phyloP scores from a whole-genome alignment of 225 moss, liverwort and hornwort genomes.

The Climacium dendroides region DNA sequence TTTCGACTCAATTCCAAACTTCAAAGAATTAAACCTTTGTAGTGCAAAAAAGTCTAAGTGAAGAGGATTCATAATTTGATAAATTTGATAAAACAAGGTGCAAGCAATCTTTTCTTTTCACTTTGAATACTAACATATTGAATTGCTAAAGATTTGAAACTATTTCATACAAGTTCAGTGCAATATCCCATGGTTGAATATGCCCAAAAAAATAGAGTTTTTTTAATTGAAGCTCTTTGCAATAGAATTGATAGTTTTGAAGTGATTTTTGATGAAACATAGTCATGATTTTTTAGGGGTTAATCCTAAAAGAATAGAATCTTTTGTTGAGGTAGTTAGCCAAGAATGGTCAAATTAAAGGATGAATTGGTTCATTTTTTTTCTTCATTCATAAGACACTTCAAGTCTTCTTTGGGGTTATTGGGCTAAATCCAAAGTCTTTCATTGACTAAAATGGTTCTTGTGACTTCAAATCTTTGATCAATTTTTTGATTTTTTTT shows the following conservation, averaged over 20 bases:
- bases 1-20: no score
- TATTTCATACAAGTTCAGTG: no score
- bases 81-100: neutral
- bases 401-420: accelerated
- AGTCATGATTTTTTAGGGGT: neutral
- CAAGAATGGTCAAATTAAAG: neutral
- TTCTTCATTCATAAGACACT: neutral
- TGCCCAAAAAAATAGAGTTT: neutral
- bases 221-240: neutral
- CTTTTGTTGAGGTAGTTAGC: neutral
- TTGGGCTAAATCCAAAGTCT: no score
- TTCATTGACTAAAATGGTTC: no score
- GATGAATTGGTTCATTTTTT: neutral
- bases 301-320: no score
- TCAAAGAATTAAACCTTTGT: no score
- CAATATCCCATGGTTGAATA: neutral
- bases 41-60: no score
- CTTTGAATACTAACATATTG: neutral
- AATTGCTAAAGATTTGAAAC: no score
- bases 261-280: neutral
- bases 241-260: neutral
- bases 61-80: neutral
- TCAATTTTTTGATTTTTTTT: no score
- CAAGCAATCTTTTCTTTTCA: neutral
- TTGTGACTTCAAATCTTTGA: no score